Base-by-base conservation (phyloP, 495 filamentous ascomycete genomes). In the Penicillium silybi region DNA sequence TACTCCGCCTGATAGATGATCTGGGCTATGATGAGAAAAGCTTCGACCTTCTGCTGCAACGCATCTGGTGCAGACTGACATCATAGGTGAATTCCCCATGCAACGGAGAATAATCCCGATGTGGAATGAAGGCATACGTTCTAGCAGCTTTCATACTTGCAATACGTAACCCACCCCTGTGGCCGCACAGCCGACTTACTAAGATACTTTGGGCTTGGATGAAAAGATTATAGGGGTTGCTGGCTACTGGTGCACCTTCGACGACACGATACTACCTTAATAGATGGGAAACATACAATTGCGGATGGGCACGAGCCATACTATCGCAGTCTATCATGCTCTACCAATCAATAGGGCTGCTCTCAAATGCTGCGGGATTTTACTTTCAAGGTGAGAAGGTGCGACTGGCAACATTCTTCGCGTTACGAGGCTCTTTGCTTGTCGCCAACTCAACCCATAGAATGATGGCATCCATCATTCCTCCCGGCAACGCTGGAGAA, bases 401-500 rank as follows among this genome's bases (percentile, higher is more conserved):
- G 37, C 37, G 18, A 39, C 25, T 41, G 37, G 16, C 26, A 34
- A 18, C 63, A 66, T 66, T 66, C 63, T 37, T 58, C 50, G 51
- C 57, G 63, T 66, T 64, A 61, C 60, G 54, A 51, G 50, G 51
- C 40, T 2, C 6, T 23, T 37, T 39, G 10, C 27, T 23, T 13
- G 26, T 10, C 9, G 26, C 43, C 23, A 29, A 11, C 32, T n/a
- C 23, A 41, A 45, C 45, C 44, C 46, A 22, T 47, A 34, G 43
- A 39, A 44, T 39, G 51, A 42, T 54, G 54, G 55, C 38, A 61
- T 64, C 39, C 25, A 39, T 44, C 58, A 64, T 66, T 64, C 65
- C 52, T 59, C 29, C n/a, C 19, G 38, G 20, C n/a, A 59, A 52
- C 40, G 32, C 41, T 50, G 42, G 54, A 44, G 53, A 59, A 56